A percentile compares a stretch with the other conserved stretches of the same genome.
phyloP scores from a whole-genome alignment of 495 filamentous ascomycete genomes.

The Cercophora samala region DNA sequence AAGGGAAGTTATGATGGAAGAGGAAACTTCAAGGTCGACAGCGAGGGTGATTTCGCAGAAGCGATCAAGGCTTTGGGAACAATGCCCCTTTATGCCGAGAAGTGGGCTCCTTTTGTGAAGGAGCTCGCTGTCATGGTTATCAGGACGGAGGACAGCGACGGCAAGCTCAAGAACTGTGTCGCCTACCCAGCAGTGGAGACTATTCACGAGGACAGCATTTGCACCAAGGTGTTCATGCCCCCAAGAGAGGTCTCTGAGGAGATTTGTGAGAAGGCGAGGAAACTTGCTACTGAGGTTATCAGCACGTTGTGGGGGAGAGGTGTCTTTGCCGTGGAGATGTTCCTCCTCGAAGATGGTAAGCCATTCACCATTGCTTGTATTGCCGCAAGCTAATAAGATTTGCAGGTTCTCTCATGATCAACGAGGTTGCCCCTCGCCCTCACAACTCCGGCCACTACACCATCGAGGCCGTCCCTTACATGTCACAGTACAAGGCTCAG shows the following conservation, averaged over 20 bases:
- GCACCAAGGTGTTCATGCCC: conserved; percentile 88
- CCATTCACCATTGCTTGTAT: conserved; percentile 14
- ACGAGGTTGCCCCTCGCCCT: conserved; percentile 91
- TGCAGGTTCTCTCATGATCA: conserved; percentile 63
- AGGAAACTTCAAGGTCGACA: conserved; percentile 78
- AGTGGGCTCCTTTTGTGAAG: conserved; percentile 80
- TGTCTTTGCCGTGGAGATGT: conserved; percentile 96
- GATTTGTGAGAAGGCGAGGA: conserved; percentile 63
- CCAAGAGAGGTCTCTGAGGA: conserved; percentile 65
- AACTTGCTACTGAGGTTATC: conserved; percentile 75
- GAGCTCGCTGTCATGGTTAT: conserved; percentile 95
- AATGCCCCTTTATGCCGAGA: conserved; percentile 80
- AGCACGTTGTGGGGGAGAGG: conserved; percentile 80
- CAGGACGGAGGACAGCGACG: conserved; percentile 72
- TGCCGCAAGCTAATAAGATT: neutral
- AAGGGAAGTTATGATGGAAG: conserved; percentile 93
- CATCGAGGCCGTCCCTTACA: conserved; percentile 80
- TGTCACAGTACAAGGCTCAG: conserved; percentile 91
- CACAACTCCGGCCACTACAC: conserved; percentile 98
- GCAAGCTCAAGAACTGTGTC: conserved; percentile 47
- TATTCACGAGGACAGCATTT: conserved; percentile 90
- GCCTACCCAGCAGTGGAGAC: conserved; percentile 93
- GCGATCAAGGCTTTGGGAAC: conserved; percentile 68
- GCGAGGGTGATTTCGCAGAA: conserved; percentile 61
- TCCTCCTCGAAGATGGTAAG: conserved; percentile 73